Evolutionary conservation across 441 rosid species (phyloP), one percentile per base, ranked within the genome.

Genomic region (Arabidopsis hybrid): DNA sequence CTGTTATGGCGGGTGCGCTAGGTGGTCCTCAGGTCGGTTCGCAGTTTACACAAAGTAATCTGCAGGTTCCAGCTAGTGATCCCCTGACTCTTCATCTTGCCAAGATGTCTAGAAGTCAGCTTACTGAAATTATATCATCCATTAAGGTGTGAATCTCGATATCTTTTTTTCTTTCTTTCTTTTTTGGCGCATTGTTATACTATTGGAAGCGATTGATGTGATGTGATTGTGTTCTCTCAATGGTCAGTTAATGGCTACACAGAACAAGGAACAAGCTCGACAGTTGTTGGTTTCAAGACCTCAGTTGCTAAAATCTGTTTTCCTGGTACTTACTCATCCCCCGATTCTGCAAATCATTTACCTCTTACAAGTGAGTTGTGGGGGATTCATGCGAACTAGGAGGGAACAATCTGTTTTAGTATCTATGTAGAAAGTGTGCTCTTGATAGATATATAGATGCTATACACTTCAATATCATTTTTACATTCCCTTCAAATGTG

Each of bases 41-140:
- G 16, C 88, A 83, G 50, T 81, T 85, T 58, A 83, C 81, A 71
- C 90, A 83, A 78, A 83, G 80, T 83, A 73, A 70, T 55, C 91
- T 78, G 67, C 76, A 87, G 68, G 82, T 85, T 45, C 72, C 88
- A 67, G 67, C 89, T 32, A 88, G 81, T 83, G 99, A 95, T 74
- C 99, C 98, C 34, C 78, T 95, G 65, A 88, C 98, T 29, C 90
- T 91, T 81, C 92, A 89, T 75, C 80, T 95, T 78, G 96, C 99
- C 57, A 91, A 80, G 72, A 85, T 95, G 95, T 88, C 99, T 32
- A 87, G 93, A 86, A 88, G 69, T 82, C 99, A 92, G 78, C 87
- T 95, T 77, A 84, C 60, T 74, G 99, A 89, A 70, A 78, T 87
- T 71, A 72, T 95, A 63, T 84, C 93, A 7, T 92, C 90, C 74